Base-by-base conservation (phyloP, 1,284 basidiomycete species). In the Ceratobasidium sp. region DNA sequence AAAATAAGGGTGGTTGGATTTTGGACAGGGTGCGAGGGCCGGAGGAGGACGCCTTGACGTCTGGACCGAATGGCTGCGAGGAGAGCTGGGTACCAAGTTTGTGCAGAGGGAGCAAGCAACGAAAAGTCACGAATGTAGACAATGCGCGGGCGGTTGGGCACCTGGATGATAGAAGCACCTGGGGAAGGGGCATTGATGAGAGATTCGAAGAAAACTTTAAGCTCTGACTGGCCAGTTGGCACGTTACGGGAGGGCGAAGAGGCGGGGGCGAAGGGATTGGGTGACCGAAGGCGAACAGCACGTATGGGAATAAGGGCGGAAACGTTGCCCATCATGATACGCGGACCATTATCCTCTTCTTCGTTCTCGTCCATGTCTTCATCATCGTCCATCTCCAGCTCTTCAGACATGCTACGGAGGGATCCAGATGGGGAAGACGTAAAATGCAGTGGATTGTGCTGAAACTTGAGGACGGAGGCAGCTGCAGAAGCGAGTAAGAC, bases 101-200 rank as follows among this genome's bases (percentile, higher is more conserved):
- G 85, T 8, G 92, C 89, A 5, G 91, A 89, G 3, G 89, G 82
- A 0, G 92, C 88, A 72, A 96, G 87, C 0, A 89, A 91, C 5
- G 89, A 85, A 76, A 92, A 92, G 79, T 95, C 92, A 74, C 93
- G 90, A 68, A 96, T 85, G 78, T 95, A 93, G 64, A 96, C 86
- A 9, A 96, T 86, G n/a, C 94, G 89, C 11, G 92, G 90, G 74
- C 85, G 83, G 69, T 78, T 78, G 59, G 79, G 76, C 37, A 16
- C 29, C 34, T 31, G 74, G 31, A 37, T 31, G 6, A 46, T 49
- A 29, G 63, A 34, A 16, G 71, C 34, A 3, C 68, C 14, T 6
- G 76, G 72, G 9, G 74, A 63, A 27, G 74, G 75, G 48, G 88
- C 81, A 77, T 93, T 93, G 75, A 94, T 83, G 43, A 94, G 83